These are phyloP conservation scores for Collybiopsis luxurians DNA, from an alignment of 768 basidiomycete species.

Conservation along the genomic window DNA sequence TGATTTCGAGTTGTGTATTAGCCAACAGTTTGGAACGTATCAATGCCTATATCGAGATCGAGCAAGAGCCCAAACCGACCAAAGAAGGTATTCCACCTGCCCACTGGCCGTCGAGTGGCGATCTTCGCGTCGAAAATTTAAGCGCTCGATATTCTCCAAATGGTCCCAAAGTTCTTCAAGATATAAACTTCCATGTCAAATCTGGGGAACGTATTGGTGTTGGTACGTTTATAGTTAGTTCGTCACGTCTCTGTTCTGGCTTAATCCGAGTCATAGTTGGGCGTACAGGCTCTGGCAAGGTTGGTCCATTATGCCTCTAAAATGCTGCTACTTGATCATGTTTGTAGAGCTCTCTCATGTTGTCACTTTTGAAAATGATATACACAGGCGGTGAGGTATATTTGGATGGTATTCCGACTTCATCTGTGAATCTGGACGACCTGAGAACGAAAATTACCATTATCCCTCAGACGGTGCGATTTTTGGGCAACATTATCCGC, in stretches of 20 bases:
- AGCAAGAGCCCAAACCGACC: slow-evolving; percentile 39
- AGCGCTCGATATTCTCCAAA: slow-evolving; percentile 38
- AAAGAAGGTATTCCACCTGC: slow-evolving; percentile 42
- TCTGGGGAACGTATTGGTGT: slow-evolving; percentile 48
- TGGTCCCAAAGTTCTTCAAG: slow-evolving; percentile 42
- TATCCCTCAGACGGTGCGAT: slow-evolving; percentile 32
- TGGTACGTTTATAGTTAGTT: slow-evolving; percentile 12
- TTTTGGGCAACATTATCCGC: background rate
- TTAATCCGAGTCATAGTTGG: slow-evolving; percentile 39
- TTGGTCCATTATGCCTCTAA: slow-evolving; percentile 18
- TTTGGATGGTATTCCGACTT: slow-evolving; percentile 41
- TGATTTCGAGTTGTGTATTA: background rate
- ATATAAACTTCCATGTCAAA: slow-evolving; percentile 40
- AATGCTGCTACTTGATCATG: background rate
- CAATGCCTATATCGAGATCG: slow-evolving; percentile 43
- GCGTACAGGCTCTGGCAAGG: slow-evolving; percentile 57
- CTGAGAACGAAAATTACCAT: slow-evolving; percentile 46
- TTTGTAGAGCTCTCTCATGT: slow-evolving; percentile 38
- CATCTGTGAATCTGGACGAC: slow-evolving; percentile 42
- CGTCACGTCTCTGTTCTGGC: background rate
- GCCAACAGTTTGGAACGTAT: slow-evolving; percentile 30
- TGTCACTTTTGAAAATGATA: slow-evolving; percentile 49
- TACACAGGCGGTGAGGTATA: slow-evolving; percentile 44
- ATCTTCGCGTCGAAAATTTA: slow-evolving; percentile 39
- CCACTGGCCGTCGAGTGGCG: slow-evolving; percentile 50